A percentile compares a stretch with the other conserved stretches of the same genome.
Conservation (phyloP, 2,329 filamentous ascomycete genomes). For the Helotiales sp. region DNA sequence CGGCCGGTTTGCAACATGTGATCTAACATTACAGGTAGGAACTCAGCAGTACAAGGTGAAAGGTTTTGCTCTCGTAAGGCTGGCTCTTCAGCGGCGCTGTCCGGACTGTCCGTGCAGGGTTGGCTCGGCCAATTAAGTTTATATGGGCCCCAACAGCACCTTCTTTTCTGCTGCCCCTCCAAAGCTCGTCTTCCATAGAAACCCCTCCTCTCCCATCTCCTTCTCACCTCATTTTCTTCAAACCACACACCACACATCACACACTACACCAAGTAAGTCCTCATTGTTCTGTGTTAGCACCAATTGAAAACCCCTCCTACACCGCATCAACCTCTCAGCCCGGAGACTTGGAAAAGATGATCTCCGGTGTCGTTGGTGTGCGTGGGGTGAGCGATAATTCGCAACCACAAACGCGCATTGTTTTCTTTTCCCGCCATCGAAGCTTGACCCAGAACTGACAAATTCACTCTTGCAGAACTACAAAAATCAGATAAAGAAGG, state of each 20-base stretch:
- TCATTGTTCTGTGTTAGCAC: not conserved
- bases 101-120: not conserved
- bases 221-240: not conserved
- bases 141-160: no score
- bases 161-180: not conserved
- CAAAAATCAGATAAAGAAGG: slow-evolving; percentile 18
- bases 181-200: no score
- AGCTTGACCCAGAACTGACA: slow-evolving; percentile 23
- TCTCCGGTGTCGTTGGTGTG: slow-evolving; percentile 18
- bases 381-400: no score
- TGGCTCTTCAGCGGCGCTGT: not conserved
- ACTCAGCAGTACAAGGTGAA: not conserved
- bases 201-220: not conserved
- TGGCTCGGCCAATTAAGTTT: no score
- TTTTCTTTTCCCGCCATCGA: slow-evolving; percentile 21
- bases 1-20: not conserved
- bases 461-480: slow-evolving; percentile 11
- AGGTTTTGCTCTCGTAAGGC: not conserved
- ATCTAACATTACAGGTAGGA: not conserved
- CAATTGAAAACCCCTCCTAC: slow-evolving; percentile 7
- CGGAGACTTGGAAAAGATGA: slow-evolving; percentile 8
- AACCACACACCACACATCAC: slow-evolving; percentile 9
- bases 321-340: slow-evolving; percentile 1
- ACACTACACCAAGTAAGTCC: slow-evolving; percentile 9
- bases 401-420: no score